Base-by-base conservation (phyloP, 257 asterid genomes). In the Nicotiana noctiflora region DNA sequence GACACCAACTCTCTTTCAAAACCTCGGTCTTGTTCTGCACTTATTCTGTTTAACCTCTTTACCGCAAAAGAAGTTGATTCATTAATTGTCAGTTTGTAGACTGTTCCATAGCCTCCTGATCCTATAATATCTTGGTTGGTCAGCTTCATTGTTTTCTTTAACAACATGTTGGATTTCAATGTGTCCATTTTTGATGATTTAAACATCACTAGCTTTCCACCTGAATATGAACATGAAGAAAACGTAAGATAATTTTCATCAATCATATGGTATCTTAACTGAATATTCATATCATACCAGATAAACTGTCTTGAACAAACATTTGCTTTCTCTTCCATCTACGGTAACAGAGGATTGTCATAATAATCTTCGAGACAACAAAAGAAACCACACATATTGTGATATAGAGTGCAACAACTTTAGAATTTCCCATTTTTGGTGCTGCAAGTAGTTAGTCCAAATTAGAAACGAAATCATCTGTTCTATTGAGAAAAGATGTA, bases 101-200 rank as follows among this genome's bases (percentile, higher is more conserved):
- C 98, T n/a, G 90, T 91, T 64, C 98, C 98, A 49, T 82, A 91
- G 1, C 98, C 98, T 40, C 98, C 98, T 10, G 94, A 88, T 82
- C 98, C 98, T 25, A 95, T 93, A 8, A 93, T 78, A 65, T 95
- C 98, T 87, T 92, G 90, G 91, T 88, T 95, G 91, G 92, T 86
- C 29, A 95, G 89, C 81, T 88, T 89, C 92, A 82, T 88, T 18
- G 88, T 84, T 90, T 87, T 91, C 89, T 89, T 93, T 88, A 95
- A 81, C 82, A 93, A 83, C 81, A 46, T 14, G 31, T 81, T 87
- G 4, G 93, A 68, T 81, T 87, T 88, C 55, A 93, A 27, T 13
- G 88, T 64, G 82, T 86, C 91, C 40, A 81, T 87, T 87, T 84
- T 90, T 15, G 84, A 80, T 31, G 97, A 92, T 80, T 84, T 84